Evolutionary conservation across 2,329 filamentous ascomycete genomes (phyloP).

Genomic region (Colletotrichum australisinense): DNA sequence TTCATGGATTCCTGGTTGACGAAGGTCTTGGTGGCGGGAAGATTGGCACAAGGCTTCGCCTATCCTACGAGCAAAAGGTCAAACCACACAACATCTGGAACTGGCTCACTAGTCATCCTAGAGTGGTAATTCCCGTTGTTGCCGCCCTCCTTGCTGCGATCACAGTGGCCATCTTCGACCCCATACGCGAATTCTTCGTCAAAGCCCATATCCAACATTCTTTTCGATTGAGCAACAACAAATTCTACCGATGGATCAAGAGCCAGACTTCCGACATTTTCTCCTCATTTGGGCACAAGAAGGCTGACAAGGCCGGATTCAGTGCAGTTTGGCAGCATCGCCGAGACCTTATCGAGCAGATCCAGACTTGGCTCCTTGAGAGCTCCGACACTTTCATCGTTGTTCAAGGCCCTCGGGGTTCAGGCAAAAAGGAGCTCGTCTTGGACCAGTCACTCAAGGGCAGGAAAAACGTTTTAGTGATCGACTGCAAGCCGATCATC

Average conservation of each 20-base stretch:
- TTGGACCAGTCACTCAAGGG: slow-evolving; percentile 84
- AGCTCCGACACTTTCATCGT: slow-evolving; percentile 93
- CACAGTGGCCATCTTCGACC: slow-evolving; percentile 92
- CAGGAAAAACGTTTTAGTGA: slow-evolving; percentile 80
- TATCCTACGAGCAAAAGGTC: slow-evolving; percentile 85
- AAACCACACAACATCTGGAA: slow-evolving; percentile 86
- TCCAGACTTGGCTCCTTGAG: slow-evolving; percentile 88
- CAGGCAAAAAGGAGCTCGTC: slow-evolving; percentile 89
- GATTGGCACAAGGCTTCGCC: slow-evolving; percentile 78
- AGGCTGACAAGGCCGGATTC: slow-evolving; percentile 75
- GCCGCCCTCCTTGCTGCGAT: slow-evolving; percentile 85
- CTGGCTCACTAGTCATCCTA: slow-evolving; percentile 87
- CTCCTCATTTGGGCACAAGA: slow-evolving; percentile 66
- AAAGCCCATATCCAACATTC: slow-evolving; percentile 85
- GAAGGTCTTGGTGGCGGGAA: slow-evolving; percentile 80
- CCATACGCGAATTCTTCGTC: slow-evolving; percentile 93
- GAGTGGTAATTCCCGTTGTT: slow-evolving; percentile 85
- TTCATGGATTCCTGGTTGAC: slow-evolving; percentile 83
- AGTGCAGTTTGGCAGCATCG: slow-evolving; percentile 90
- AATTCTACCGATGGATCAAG: slow-evolving; percentile 83
- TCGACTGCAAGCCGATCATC: slow-evolving; percentile 94
- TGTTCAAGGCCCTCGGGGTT: slow-evolving; percentile 90
- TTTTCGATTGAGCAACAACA: slow-evolving; percentile 79
- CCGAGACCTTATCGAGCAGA: slow-evolving; percentile 82
- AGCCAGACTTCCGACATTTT: slow-evolving; percentile 76